Evolutionary conservation across 164 flowering plant genomes (phyloP), one percentile per base, ranked within the genome.

Genomic region (Kingdonia uniflora): DNA sequence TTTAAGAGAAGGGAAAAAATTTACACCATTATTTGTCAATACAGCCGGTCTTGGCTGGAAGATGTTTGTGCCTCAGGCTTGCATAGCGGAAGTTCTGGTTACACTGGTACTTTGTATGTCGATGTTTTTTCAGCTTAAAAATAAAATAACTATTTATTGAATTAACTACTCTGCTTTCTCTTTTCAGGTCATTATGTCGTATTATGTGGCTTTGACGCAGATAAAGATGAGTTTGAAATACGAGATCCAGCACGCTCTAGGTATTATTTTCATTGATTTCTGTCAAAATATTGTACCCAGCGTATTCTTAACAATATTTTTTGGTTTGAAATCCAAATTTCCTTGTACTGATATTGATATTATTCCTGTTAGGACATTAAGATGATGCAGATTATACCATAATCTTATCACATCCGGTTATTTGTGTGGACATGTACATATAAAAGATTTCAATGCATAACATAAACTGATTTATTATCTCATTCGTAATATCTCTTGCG

Each of bases 161-260:
- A 43, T 49, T 49, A 38, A 19, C 55, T 15, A 49, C 16, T 44
- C 12, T 16, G n/a, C 41, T 55, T 25, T 43, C 38, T 38, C 20
- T 49, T 56, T 52, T 13, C 49, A 94, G 99, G 99, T 72, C 99
- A 94, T 59, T 94, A 80, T 59, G 64, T 94, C 19, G 77, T 94
- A 41, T 75, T 94, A 51, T 89, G 99, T 59, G 99, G 97, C 58
- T 94, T 82, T 68, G 90, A 89, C 63, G 69, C 82, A 44, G 74
- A 25, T 23, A 60, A 65, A 45, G 77, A 83, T 68, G 95, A 84
- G 74, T 94, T 94, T 68, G 99, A 94, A 66, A 85, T 94, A 51
- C 75, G 97, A 68, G 99, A 94, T 77, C 99, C 99, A 25, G 95
- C 97, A 52, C 77, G 84, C 67, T 77, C 84, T 33, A 74, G 85